phyloP scores from a whole-genome alignment of 2,329 filamentous ascomycete species.

The Aspergillus nomiae region DNA sequence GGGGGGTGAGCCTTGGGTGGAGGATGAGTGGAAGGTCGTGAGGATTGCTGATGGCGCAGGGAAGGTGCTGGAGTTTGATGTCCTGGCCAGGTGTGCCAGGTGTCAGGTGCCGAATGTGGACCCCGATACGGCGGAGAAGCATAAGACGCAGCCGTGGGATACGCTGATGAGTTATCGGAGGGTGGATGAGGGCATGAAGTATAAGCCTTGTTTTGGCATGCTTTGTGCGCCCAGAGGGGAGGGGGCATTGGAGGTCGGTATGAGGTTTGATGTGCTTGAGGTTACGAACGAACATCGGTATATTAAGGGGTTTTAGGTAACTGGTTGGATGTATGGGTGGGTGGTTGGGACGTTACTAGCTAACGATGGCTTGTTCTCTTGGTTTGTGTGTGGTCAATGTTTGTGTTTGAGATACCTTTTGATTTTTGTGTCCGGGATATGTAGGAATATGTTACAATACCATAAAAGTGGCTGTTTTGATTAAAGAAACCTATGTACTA shows the following conservation, averaged over 20 bases:
- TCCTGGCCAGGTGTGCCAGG: constrained; percentile 60
- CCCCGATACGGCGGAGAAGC: constrained; percentile 61
- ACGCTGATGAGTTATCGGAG: constrained; percentile 62
- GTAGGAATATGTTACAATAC: neutral
- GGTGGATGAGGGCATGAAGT: constrained; percentile 62
- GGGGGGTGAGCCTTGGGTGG: constrained; percentile 60
- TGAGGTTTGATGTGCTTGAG: constrained; percentile 59
- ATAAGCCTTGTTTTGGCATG: constrained; percentile 70
- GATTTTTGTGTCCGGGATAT: neutral
- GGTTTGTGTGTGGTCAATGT: neutral
- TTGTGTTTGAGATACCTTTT: neutral
- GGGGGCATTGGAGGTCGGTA: constrained; percentile 59
- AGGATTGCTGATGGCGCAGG: constrained; percentile 28
- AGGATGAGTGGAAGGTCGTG: constrained; percentile 65
- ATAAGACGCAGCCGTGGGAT: constrained; percentile 63
- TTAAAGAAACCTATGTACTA: neutral
- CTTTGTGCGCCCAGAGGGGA: constrained; percentile 60
- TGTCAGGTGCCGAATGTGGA: constrained; percentile 68
- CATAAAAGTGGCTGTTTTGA: neutral
- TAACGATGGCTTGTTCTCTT: too few relatives aligned
- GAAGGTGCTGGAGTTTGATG: constrained; percentile 52
- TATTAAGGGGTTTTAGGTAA: constrained; percentile 41
- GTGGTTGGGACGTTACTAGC: too few relatives aligned
- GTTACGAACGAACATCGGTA: constrained; percentile 61
- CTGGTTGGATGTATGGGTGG: too few relatives aligned